Evolutionary conservation across 2,329 filamentous ascomycete genomes (phyloP), one percentile per base, ranked within the genome.

Genomic region (Aureobasidium melanogenum): DNA sequence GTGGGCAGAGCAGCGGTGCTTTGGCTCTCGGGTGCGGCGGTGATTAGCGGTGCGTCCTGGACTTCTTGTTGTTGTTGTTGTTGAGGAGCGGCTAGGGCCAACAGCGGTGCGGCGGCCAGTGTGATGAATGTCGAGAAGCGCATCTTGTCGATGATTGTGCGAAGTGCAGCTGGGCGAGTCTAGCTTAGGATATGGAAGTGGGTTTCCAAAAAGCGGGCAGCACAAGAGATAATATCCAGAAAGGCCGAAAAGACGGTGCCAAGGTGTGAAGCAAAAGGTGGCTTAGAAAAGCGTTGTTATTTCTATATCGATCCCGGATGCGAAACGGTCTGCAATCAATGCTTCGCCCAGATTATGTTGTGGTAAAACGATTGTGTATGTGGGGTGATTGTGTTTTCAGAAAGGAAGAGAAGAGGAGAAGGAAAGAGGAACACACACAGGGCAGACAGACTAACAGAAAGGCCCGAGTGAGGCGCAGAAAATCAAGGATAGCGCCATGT

Each of bases 401-500:
- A n/a, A 10, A 43, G 36, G 12, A 12, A n/a, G 41, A 28, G 19
- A 38, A 32, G 26, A 32, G 14, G 30, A n/a, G 46, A 44, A 58
- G 26, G 39, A 56, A 43, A 58, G 26, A 44, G 39, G 12, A 56
- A 44, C 30, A 24, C 30, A 24, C n/a, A 26, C 38, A 32, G 38
- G 26, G 52, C 39, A 22, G 39, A 39, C 39, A 22, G 39, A 38
- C 14, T 9, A 24, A 9, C 14, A 44, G 4, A 14, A 56, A 46
- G 36, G 52, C 12, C 52, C 26, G 39, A 56, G 52, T 24, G 52
- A 56, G 52, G 39, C 39, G 52, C 38, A 56, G 52, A 56, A 41
- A 56, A 46, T n/a, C 17, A 44, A 54, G 50, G 50, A 54, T 54
- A 34, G 50, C 50, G 50, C 50, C 24, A 54, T 54, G 24, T 54